These are phyloP conservation scores for Dioscorea dumetorum DNA, from an alignment of 106 monocot genomes.

Conservation along the genomic window DNA sequence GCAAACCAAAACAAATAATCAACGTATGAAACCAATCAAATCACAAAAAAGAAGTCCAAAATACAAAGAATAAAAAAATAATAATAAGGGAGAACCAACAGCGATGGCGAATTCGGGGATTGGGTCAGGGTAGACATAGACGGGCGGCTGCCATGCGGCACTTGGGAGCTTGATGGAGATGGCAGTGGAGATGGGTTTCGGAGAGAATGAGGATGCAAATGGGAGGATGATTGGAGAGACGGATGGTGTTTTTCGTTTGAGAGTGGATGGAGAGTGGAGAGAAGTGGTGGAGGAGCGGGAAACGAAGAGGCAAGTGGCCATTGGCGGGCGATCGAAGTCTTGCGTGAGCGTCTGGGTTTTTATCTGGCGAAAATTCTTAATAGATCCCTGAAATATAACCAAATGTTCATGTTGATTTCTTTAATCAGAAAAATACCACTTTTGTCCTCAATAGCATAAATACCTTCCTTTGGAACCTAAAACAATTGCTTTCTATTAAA, in stretches of 20 bases:
- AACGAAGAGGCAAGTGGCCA: background rate
- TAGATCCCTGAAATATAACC: too few species aligned
- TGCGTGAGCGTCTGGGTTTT: too few species aligned
- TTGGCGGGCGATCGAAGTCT: background rate
- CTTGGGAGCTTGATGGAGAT: background rate
- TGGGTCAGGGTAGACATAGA: slow-evolving; percentile 17
- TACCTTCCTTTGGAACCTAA: too few species aligned
- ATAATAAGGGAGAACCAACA: background rate
- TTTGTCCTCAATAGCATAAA: too few species aligned
- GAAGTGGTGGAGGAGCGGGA: background rate
- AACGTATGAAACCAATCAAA: background rate
- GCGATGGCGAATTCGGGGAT: slow-evolving; percentile 11
- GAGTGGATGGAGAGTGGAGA: background rate
- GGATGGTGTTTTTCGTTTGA: background rate
- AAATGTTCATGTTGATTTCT: too few species aligned
- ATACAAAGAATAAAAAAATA: background rate
- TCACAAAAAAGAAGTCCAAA: background rate
- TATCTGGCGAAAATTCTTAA: too few species aligned
- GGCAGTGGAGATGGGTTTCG: background rate
- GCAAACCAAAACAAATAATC: background rate
- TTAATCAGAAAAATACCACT: too few species aligned
- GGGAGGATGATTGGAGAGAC: background rate
- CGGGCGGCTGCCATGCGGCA: slow-evolving; percentile 12
- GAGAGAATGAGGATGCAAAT: background rate
- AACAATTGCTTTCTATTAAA: too few species aligned